Evolutionary conservation across 345 rosid genomes (phyloP).

Genomic region (Eucalyptus melliodora): DNA sequence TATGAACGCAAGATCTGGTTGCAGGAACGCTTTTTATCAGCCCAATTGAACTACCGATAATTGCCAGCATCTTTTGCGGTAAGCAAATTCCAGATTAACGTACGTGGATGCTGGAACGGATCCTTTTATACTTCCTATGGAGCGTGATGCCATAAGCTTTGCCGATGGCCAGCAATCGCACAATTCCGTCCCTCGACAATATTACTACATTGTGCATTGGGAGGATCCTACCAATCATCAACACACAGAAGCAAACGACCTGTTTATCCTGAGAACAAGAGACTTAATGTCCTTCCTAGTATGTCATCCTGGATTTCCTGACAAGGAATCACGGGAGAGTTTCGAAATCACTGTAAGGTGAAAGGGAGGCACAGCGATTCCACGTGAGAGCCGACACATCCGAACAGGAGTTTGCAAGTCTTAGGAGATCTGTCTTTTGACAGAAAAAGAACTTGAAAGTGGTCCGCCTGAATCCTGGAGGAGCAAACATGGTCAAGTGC

Average conservation of each 20-base stretch:
- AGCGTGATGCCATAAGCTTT: background rate
- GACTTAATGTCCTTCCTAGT: background rate
- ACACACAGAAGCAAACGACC: background rate
- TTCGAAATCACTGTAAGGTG: background rate
- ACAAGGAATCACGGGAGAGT: background rate
- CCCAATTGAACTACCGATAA: background rate
- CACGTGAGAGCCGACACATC: background rate
- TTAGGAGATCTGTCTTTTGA: background rate
- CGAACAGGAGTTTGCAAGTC: background rate
- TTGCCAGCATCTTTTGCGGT: background rate
- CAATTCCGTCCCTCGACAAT: background rate
- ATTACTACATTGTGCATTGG: background rate
- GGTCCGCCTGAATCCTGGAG: background rate
- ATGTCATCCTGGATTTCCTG: background rate
- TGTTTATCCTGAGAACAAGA: rapidly evolving
- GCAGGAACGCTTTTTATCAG: background rate
- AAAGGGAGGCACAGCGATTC: background rate
- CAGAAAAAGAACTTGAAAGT: background rate
- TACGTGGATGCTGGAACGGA: background rate
- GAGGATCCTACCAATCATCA: background rate
- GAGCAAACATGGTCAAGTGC: background rate
- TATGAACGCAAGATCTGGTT: background rate
- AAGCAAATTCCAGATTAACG: background rate
- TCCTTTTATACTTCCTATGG: background rate
- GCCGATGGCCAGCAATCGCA: background rate